These are phyloP conservation scores for Saksenaea oblongispora DNA, from an alignment of 371 early-diverging fungal species.

Conservation along the genomic window DNA sequence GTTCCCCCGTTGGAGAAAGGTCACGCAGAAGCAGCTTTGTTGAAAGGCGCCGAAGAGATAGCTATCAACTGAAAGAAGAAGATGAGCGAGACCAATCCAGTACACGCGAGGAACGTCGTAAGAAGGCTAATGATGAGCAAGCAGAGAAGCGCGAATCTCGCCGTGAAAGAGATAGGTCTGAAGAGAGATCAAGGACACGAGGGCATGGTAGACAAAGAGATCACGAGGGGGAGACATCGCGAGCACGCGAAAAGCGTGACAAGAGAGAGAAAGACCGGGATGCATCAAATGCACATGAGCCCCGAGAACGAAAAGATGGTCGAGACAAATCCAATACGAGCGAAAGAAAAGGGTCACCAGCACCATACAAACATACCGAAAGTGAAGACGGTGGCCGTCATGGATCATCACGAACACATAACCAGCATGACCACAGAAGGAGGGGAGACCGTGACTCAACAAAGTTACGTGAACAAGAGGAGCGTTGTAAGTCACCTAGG, in stretches of 20 bases:
- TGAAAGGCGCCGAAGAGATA: background rate
- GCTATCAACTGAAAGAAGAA: background rate
- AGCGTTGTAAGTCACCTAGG: background rate
- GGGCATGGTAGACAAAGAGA: background rate
- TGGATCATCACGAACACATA: background rate
- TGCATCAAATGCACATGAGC: background rate
- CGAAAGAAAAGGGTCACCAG: background rate
- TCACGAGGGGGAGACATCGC: background rate
- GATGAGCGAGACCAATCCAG: background rate
- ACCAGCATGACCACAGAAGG: background rate
- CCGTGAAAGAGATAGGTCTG: background rate
- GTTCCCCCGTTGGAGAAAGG: slow-evolving; percentile 2
- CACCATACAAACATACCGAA: background rate
- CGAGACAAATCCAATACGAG: background rate
- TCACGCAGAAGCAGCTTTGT: background rate
- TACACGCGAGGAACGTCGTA: background rate
- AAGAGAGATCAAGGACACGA: background rate
- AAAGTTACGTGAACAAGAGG: background rate
- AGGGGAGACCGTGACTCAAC: background rate
- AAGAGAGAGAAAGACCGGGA: background rate
- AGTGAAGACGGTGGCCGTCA: background rate
- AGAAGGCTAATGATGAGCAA: background rate
- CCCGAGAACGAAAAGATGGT: background rate
- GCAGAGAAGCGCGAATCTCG: background rate
- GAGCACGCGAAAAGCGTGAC: background rate